Conservation (phyloP, 495 filamentous ascomycete species). For the Bacidia gigantensis region DNA sequence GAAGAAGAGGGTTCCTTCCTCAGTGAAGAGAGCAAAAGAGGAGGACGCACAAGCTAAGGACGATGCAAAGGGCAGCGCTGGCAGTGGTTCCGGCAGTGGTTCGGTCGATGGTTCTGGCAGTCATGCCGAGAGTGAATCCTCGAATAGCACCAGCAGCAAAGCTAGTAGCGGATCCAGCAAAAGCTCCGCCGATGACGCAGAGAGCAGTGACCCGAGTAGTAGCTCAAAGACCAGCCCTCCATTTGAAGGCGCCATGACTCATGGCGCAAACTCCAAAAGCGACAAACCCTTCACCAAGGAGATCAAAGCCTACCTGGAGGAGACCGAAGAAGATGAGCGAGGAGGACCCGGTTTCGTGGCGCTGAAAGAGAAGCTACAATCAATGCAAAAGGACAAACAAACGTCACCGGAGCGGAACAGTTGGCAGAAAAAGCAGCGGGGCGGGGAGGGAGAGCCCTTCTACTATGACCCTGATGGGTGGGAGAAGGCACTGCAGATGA, state of each 20-base stretch:
- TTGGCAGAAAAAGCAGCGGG: constrained; percentile 44
- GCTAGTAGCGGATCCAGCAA: not conserved
- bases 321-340: constrained; percentile 10
- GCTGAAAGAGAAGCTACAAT: constrained; percentile 24
- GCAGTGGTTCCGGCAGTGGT: not conserved
- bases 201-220: not conserved
- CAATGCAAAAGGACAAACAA: constrained; percentile 25
- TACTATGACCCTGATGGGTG: constrained; percentile 42
- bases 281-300: not conserved
- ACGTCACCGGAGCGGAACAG: constrained; percentile 34
- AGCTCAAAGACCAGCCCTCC: not conserved
- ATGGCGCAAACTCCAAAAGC: not conserved
- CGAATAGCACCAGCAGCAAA: too few species aligned
- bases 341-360: constrained; percentile 10
- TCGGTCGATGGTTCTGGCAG: not conserved
- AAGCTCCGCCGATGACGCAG: not conserved
- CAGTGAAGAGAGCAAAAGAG: not conserved
- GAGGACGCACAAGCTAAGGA: constrained; percentile 4
- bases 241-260: not conserved
- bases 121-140: too few species aligned
- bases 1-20: constrained; percentile 6
- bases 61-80: not conserved
- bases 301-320: constrained; percentile 9
- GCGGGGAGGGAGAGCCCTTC: constrained; percentile 46
- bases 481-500: constrained; percentile 35